phyloP scores from a whole-genome alignment of 208 protist species.

The Sergeia podlipaevii region DNA sequence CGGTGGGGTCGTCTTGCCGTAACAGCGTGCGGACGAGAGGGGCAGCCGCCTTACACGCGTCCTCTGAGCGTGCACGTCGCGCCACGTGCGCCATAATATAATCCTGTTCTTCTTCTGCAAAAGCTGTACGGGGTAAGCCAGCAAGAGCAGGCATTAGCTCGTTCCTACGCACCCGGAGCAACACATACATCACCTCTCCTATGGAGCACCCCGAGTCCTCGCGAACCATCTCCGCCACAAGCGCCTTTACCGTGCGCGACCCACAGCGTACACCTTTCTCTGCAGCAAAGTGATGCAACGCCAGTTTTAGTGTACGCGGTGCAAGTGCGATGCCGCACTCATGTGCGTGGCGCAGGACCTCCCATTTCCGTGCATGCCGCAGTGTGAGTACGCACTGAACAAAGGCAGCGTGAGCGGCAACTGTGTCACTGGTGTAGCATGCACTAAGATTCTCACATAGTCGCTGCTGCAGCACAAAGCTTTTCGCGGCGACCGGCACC shows the following conservation, averaged over 20 bases:
- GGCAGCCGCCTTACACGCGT: no score
- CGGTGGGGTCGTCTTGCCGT: no score
- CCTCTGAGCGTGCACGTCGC: no score
- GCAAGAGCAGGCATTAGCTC: constrained; percentile 31
- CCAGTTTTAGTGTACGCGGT: constrained; percentile 57
- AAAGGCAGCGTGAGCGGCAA: constrained; percentile 81
- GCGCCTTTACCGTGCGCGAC: constrained; percentile 48
- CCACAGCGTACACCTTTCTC: constrained; percentile 78
- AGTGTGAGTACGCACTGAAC: constrained; percentile 77
- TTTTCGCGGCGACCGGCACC: constrained; percentile 35
- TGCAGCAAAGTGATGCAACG: constrained; percentile 39
- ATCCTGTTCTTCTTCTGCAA: no score
- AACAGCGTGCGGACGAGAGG: no score
- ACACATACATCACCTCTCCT: constrained; percentile 47
- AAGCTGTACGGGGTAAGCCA: constrained; percentile 32
- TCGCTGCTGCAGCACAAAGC: constrained; percentile 70
- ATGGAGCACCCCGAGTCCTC: constrained; percentile 8
- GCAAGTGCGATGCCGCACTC: constrained; percentile 15
- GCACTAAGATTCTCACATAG: constrained; percentile 32
- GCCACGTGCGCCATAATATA: no score
- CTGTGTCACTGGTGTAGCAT: constrained; percentile 6
- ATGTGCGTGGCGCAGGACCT: constrained; percentile 43
- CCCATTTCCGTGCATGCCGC: constrained; percentile 74
- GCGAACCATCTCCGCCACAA: constrained; percentile 25
- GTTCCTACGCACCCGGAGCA: constrained; percentile 55